These are phyloP conservation scores for Chaetoceros tenuissimus DNA, from an alignment of 108 stramenopile genomes.

Conservation along the genomic window DNA sequence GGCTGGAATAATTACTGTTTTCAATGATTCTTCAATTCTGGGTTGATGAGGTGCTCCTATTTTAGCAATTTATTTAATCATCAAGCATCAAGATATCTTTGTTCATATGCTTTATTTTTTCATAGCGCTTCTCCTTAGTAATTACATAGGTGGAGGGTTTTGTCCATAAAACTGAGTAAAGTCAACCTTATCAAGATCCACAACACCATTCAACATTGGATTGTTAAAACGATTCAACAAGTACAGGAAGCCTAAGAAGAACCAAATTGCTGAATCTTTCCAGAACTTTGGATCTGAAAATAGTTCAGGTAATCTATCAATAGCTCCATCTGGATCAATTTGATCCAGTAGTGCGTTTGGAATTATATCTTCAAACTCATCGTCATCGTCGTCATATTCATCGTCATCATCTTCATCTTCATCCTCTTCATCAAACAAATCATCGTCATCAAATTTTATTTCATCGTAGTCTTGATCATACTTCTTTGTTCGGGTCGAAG, in stretches of 20 bases:
- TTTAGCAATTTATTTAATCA: too few relatives aligned
- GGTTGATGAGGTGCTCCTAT: too few relatives aligned
- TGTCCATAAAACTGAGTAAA: background rate
- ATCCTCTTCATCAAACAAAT: slow-evolving; percentile 24
- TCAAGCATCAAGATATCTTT: too few relatives aligned
- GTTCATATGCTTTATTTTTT: too few relatives aligned
- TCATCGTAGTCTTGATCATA: slow-evolving; percentile 18
- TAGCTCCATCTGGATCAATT: slow-evolving; percentile 57
- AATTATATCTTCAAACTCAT: slow-evolving; percentile 32
- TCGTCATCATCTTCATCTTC: slow-evolving; percentile 33
- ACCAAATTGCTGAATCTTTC: slow-evolving; percentile 27
- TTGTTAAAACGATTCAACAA: slow-evolving; percentile 13
- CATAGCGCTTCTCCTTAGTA: too few relatives aligned
- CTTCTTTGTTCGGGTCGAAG: background rate
- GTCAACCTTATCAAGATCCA: background rate
- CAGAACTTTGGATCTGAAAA: slow-evolving; percentile 40
- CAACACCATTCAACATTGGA: background rate
- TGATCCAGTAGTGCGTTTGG: slow-evolving; percentile 46
- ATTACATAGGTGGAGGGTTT: too few relatives aligned
- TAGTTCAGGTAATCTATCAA: slow-evolving; percentile 44
- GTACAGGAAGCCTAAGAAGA: slow-evolving; percentile 33
- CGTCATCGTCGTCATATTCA: slow-evolving; percentile 23
- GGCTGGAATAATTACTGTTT: too few relatives aligned
- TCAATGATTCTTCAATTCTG: too few relatives aligned
- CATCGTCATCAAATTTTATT: slow-evolving; percentile 2